Evolutionary conservation across 495 filamentous ascomycete genomes (phyloP).

Genomic region (Bacidia gigantensis): DNA sequence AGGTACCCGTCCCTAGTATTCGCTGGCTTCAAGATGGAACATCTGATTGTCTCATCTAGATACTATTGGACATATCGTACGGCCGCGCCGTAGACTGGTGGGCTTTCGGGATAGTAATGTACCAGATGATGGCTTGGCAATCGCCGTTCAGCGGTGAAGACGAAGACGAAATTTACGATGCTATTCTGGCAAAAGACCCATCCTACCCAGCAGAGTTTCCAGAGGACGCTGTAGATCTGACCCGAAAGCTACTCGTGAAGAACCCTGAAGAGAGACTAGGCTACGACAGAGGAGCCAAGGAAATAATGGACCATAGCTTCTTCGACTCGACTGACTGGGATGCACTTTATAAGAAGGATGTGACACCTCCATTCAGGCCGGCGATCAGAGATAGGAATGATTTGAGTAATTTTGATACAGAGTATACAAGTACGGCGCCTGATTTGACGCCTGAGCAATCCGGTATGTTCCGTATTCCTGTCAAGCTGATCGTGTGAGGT

Average conservation of each 20-base stretch:
- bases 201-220: slow-evolving; percentile 98
- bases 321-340: slow-evolving; percentile 96
- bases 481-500: no score
- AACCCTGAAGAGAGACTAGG: slow-evolving; percentile 84
- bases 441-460: no score
- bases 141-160: slow-evolving; percentile 96
- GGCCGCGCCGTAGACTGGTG: slow-evolving; percentile 95
- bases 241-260: slow-evolving; percentile 86
- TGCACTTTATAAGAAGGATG: slow-evolving; percentile 85
- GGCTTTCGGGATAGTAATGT: slow-evolving; percentile 95
- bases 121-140: slow-evolving; percentile 96
- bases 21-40: no score
- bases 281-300: slow-evolving; percentile 86
- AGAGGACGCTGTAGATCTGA: slow-evolving; percentile 82
- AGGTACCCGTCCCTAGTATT: slow-evolving; percentile 40
- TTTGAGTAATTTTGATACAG: slow-evolving; percentile 94
- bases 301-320: slow-evolving; percentile 95
- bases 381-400: slow-evolving; percentile 75
- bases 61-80: slow-evolving; percentile 93
- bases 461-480: no score
- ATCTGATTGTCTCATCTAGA: slow-evolving; percentile 37
- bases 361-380: slow-evolving; percentile 74
- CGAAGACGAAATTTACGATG: slow-evolving; percentile 97
- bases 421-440: slow-evolving; percentile 96
- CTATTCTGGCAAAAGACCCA: slow-evolving; percentile 89